Percentiles rank a stretch among this genome's conserved stretches.
Evolutionary conservation across 345 rosid genomes (phyloP).

Genomic region (Euphorbia peplus): DNA sequence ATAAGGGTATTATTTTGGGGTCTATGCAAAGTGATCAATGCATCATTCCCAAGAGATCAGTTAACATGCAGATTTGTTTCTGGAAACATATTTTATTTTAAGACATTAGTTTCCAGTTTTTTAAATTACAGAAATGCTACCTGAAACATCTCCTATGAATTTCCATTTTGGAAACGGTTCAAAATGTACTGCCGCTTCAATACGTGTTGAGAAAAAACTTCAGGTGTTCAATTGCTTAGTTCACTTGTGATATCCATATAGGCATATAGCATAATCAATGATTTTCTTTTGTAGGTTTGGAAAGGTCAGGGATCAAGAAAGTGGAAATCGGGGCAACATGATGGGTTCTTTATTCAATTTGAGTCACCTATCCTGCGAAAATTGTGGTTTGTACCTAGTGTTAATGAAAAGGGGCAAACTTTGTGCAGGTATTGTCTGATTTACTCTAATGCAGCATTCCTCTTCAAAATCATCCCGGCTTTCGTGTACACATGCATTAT

Average conservation of each 20-base stretch:
- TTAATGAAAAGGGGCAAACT: slow-evolving; percentile 70
- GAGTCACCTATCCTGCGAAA: slow-evolving; percentile 68
- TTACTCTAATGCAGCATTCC: not conserved
- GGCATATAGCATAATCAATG: not conserved
- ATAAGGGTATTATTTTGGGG: no score
- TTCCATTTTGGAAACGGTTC: no score
- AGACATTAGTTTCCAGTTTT: no score
- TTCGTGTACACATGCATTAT: not conserved
- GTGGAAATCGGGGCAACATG: slow-evolving; percentile 87
- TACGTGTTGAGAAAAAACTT: not conserved
- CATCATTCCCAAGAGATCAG: no score
- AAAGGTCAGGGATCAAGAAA: slow-evolving; percentile 98
- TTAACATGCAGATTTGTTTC: no score
- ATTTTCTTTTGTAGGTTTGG: slow-evolving; percentile 70
- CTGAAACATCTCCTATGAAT: no score
- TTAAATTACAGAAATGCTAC: no score
- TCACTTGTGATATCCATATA: not conserved
- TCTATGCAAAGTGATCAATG: no score
- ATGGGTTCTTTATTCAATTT: slow-evolving; percentile 92
- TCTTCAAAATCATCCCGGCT: not conserved
- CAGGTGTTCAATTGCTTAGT: not conserved
- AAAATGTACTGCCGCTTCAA: not conserved
- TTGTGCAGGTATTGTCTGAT: slow-evolving; percentile 65
- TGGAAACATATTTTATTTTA: no score
- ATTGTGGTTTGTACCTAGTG: slow-evolving; percentile 86